Evolutionary conservation across 2,329 filamentous ascomycete species (phyloP), one percentile per base, ranked within the genome.

Genomic region (Sarocladium brachiariae): DNA sequence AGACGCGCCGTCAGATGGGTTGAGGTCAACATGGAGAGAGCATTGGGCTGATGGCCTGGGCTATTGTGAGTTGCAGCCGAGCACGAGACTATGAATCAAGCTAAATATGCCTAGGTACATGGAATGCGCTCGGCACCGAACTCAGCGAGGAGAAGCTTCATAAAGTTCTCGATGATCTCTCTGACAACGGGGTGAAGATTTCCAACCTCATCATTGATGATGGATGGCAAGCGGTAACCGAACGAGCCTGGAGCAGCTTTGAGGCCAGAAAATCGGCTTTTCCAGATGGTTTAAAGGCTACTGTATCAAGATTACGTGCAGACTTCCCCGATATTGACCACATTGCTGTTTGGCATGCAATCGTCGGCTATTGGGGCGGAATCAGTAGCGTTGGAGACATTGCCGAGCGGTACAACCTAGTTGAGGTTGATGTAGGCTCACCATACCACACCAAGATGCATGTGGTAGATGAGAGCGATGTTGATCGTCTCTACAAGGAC

Each of bases 191-290:
- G 1, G 88, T 99, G 60, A 83, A 86, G 37, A 77, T 97, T 41
- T 84, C 83, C 0, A 95, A 84, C 60, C 74, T 99, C 2, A 96
- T 97, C 54, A 95, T 99, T 55, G 93, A 99, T 59, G 93, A 99
- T 63, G 95, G 95, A 59, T 99, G 93, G 93, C 91, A 96, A 66
- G 81, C 85, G 8, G 76, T 95, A 43, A 61, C 72, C 4, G 71
- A 73, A 16, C 69, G 78, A 51, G 78, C 83, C 23, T 95, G 87
- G 89, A 79, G 80, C 9, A 80, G 85, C 7, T 97, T 99, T 56
- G 91, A 97, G 62, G 93, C 92, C 0, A 87, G 95, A 52, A 76
- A 81, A 10, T 73, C 78, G 23, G 81, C 83, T 0, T 99, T 99
- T 53, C 91, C 92, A 0, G 72, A 78, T 2, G 93, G 93, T 0